Evolutionary conservation across 495 filamentous ascomycete species (phyloP), one percentile per base, ranked within the genome.

Genomic region (Neurospora sp.): DNA sequence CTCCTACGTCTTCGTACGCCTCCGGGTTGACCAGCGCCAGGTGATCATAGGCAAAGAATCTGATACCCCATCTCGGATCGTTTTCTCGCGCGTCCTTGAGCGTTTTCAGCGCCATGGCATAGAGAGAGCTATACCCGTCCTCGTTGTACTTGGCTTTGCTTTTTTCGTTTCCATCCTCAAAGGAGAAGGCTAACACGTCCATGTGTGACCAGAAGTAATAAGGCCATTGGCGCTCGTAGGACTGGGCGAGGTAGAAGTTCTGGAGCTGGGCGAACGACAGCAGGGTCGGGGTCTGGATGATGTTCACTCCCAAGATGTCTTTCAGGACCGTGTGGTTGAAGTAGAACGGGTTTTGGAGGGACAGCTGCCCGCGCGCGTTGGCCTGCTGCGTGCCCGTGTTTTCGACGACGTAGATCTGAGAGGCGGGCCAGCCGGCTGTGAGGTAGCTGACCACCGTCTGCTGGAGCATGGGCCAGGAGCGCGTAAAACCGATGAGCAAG

Each of bases 231-330:
- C 86, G 83, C 9, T 88, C 76, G 78, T 86, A 89, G 76, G 88
- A 88, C 5, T 87, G 74, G n/a, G 79, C 76, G 38, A 89, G 82
- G 75, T 84, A 89, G 78, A 88, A 91, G 77, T 91, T 91, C 73
- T 91, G 89, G 37, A 90, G 80, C 72, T 91, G 89, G 14, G 89
- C 85, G 70, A 91, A 91, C n/a, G n/a, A n/a, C n/a, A n/a, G n/a
- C n/a, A 90, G 83, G 3, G 86, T 87, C 0, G 89, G 88, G 0
- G 89, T 89, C 40, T 81, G 80, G 12, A 91, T 66, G 62, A 91
- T 77, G 72, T 88, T 87, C 54, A 91, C 86, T 6, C 88, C 86
- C 10, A 89, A 84, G 20, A 54, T 54, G 10, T 82, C 76, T 16
- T 78, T 77, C n/a, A 91, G 81, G 0, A 82, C 79, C 0, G 82